Base-by-base conservation (phyloP, 148 eudicot genomes). In the Rhododendron griersonianum region DNA sequence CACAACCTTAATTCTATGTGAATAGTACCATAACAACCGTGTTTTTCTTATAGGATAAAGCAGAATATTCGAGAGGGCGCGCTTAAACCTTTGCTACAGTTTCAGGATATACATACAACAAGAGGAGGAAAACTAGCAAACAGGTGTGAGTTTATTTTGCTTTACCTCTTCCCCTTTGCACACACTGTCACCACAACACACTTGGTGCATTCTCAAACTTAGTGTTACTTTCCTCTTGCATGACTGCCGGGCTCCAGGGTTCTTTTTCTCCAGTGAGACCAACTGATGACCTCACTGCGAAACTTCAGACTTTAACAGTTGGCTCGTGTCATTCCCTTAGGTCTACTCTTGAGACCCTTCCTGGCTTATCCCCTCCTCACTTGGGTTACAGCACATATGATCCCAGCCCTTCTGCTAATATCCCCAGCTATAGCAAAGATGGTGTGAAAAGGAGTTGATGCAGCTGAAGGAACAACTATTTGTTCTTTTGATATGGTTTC, bases 41-140 rank as follows among this genome's bases (percentile, higher is more conserved):
- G 35, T 28, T 79, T 71, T 33, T 71, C 41, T 65, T 65, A 85
- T 91, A 95, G 96, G 98, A 94, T 71, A 91, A 87, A 81, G 71
- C 86, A 39, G 77, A 78, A 71, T 87, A 88, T 71, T 86, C 83
- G 48, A 89, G 84, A 89, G 93, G 90, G 85, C 89, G 89, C 84
- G 50, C 41, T 80, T 67, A 94, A 93, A 75, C 90, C 83, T 47
- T 33, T 84, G 63, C 87, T 76, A 16, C 30, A 57, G 79, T 88
- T 93, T 33, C 88, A 88, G 1, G 81, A 83, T 78, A 84, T 82
- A 83, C 73, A 88, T 1, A 11, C 35, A 85, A 57, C 82, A 77
- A 35, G 84, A 71, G 87, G 89, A 73, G 91, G 87, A 74, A 90
- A 84, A 85, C 37, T 47, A 48, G 67, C 82, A 83, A 91, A 86